A percentile compares a stretch with the other conserved stretches of the same genome.
Conservation (phyloP, 169 alveolate species). For the Ichthyophthirius multifiliis region DNA sequence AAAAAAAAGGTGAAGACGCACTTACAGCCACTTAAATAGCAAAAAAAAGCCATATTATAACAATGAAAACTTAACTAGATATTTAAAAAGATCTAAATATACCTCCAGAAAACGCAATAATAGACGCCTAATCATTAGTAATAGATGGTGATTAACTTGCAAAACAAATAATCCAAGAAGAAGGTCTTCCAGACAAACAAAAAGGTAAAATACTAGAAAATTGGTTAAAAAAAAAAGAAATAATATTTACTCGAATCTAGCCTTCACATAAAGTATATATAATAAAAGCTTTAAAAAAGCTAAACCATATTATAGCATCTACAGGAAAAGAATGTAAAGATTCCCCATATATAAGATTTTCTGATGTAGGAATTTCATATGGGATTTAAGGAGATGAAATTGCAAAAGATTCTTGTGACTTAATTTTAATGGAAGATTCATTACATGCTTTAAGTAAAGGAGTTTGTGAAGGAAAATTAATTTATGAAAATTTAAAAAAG, state of each 20-base stretch:
- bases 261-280: neutral
- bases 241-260: neutral
- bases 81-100: neutral
- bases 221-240: neutral
- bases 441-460: constrained; percentile 33
- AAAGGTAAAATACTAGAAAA: neutral
- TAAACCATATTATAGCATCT: neutral
- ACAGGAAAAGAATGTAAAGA: neutral
- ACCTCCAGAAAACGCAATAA: neutral
- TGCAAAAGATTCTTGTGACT: neutral
- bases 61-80: neutral
- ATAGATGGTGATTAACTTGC: constrained; percentile 1
- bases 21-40: neutral
- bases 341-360: neutral
- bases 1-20: neutral
- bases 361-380: neutral
- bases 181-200: neutral
- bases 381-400: neutral
- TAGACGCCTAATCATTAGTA: neutral
- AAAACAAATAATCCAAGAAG: neutral
- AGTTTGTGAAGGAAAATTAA: constrained; percentile 36
- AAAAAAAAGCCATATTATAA: neutral
- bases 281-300: neutral
- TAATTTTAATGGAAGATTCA: neutral
- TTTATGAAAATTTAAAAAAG: constrained; percentile 42